Evolutionary conservation across 192 early-diverging fungal genomes (phyloP).

Genomic region (Backusella mclennaniae): DNA sequence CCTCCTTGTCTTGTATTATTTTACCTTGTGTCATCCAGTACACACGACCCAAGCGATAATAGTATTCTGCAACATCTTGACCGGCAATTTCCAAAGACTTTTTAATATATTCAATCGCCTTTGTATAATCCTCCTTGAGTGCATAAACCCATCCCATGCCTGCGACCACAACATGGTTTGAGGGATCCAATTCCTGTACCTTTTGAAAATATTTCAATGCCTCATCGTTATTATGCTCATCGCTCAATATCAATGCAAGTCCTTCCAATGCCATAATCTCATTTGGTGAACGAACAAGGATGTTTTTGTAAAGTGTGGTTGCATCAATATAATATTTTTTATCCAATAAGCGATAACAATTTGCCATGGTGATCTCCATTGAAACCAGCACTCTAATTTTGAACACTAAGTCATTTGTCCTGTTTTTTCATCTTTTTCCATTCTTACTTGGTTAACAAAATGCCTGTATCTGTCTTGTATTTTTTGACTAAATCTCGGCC

Average conservation of each 20-base stretch:
- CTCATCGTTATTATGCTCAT: constrained; percentile 53
- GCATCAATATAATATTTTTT: constrained; percentile 54
- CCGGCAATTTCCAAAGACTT: constrained; percentile 52
- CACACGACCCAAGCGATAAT: constrained; percentile 66
- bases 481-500: constrained; percentile 40
- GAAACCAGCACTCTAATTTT: constrained; percentile 41
- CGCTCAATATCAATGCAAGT: constrained; percentile 53
- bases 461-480: constrained; percentile 27
- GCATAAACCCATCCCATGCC: constrained; percentile 71
- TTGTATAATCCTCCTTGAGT: constrained; percentile 45
- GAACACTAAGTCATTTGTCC: not conserved
- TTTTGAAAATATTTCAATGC: constrained; percentile 55
- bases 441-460: constrained; percentile 36
- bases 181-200: constrained; percentile 45
- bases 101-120: constrained; percentile 53
- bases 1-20: not conserved
- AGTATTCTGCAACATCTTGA: constrained; percentile 46
- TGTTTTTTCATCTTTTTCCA: no score
- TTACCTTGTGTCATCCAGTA: constrained; percentile 79
- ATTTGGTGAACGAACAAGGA: constrained; percentile 42
- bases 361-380: constrained; percentile 59
- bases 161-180: constrained; percentile 52
- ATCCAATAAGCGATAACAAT: constrained; percentile 58
- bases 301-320: constrained; percentile 50
- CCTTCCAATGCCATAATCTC: constrained; percentile 52